phyloP scores from a whole-genome alignment of 129 eudicot genomes.

The Centaurea solstitialis region DNA sequence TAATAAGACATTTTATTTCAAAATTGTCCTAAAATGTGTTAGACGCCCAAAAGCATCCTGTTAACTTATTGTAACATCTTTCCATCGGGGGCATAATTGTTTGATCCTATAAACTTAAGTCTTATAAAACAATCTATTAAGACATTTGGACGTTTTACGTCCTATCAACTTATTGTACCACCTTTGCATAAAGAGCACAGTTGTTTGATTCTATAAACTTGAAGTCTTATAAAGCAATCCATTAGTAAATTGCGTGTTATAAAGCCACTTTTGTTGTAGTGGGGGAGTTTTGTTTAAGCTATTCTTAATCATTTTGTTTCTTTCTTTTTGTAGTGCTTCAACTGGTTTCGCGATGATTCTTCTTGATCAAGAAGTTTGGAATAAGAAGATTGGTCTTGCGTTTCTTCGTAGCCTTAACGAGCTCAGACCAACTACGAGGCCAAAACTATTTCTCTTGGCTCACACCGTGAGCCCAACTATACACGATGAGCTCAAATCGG shows the following conservation, averaged over 20 bases:
- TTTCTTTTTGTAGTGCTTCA: constrained; percentile 41
- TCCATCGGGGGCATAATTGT: no score
- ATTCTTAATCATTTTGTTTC: constrained; percentile 12
- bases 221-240: background rate
- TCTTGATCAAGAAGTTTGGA: constrained; percentile 69
- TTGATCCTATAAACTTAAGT: no score
- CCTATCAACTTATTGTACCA: no score
- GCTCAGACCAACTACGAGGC: constrained; percentile 26
- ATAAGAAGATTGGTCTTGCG: constrained; percentile 38
- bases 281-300: background rate
- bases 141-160: no score
- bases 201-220: background rate
- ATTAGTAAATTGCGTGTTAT: background rate
- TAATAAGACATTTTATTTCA: background rate
- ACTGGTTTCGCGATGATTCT: constrained; percentile 57
- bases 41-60: no score
- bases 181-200: no score
- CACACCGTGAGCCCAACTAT: constrained; percentile 33
- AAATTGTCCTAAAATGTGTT: no score
- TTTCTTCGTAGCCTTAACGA: constrained; percentile 38
- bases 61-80: no score
- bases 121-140: no score
- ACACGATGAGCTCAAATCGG: constrained; percentile 44
- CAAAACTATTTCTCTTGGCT: constrained; percentile 54
- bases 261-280: background rate